Base-by-base conservation (phyloP, 441 rosid genomes). In the Adansonia gregorii region DNA sequence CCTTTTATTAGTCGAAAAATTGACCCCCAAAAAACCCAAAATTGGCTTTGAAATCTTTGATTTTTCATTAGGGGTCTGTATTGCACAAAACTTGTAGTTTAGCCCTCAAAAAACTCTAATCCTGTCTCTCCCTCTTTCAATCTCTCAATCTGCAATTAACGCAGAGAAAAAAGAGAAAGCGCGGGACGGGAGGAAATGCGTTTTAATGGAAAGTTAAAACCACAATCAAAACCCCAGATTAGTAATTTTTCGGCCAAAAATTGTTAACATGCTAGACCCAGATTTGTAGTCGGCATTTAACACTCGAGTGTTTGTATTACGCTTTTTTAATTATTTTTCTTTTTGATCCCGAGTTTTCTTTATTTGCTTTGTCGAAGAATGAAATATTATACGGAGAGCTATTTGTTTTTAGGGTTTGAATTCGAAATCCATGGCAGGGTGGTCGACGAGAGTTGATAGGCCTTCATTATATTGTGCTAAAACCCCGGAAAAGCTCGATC, bases 361-460 rank as follows among this genome's bases (percentile, higher is more conserved):
- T 10, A 8, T 5, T 49, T 69, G 17, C 52, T 27, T 72, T 2
- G 77, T 71, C 61, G 72, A 31, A 74, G 52, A 51, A 58, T 52
- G 56, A 76, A 52, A 64, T 83, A 66, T 72, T 78, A 72, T 56
- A 46, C 75, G 49, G 31, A 20, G 79, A 64, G 43, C 63, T 63
- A 74, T 78, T 72, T 79, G 79, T 82, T 81, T 83, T 68, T 83
- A 84, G 89, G 92, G 76, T 60, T 87, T 87, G 84, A 78, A 80
- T 73, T 82, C 82, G 76, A 81, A 81, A 78, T 83, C 78, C 77
- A 90, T 93, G 95, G 91, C 94, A 80, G 95, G 95, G 49, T 91
- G 92, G 89, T 86, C 92, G 78, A 86, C 78, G 84, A 75, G 83
- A 76, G 85, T 79, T 75, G 90, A 83, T 49, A 84, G 74, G 72